Base-by-base conservation (phyloP, 1,139 yeast species). In the Candida tropicalis region DNA sequence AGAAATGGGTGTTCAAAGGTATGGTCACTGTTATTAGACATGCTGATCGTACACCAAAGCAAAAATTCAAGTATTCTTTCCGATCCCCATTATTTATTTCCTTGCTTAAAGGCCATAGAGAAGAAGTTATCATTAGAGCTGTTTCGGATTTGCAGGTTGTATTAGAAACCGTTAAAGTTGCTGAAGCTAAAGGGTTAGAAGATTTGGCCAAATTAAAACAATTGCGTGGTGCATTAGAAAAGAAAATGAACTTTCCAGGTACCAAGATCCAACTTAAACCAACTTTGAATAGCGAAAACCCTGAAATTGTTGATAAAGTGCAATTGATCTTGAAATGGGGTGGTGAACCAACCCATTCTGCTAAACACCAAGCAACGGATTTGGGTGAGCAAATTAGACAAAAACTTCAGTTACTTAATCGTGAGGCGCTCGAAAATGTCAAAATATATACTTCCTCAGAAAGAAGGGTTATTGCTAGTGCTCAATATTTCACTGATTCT, bases 41-140 rank as follows among this genome's bases (percentile, higher is more conserved):
- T 65, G 99, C 99, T 4, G 99, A 95, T 62, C 81, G 99, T 62
- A 95, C 99, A 0, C 99, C 99, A n/a, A 95, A 95, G 61, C 99
- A 95, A 66, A 95, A 95, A 62, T 89, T 95, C 72, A 95, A 95
- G 61, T 95, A 89, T 64, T 90, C 97, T 0, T 95, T 95, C 70
- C 84, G 86, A 55, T 84, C 95, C 2, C 91, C 90, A 10, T 75
- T 89, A 10, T 95, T 95, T 57, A 84, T 90, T 40, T 88, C 95
- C 0, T 68, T 95, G 42, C 70, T 95, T 52, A 93, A 93, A 63
- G 99, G 98, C 1, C 96, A 93, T 58, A 88, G 85, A 52, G 97
- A 90, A 60, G 99, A 95, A 60, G 97, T 95, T 24, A 93, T 95
- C 43, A 90, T 95, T 42, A 76, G 99, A 51, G 95, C 91, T 43